Evolutionary conservation across 805 yeast species (phyloP).

Genomic region (Ogataea pini): DNA sequence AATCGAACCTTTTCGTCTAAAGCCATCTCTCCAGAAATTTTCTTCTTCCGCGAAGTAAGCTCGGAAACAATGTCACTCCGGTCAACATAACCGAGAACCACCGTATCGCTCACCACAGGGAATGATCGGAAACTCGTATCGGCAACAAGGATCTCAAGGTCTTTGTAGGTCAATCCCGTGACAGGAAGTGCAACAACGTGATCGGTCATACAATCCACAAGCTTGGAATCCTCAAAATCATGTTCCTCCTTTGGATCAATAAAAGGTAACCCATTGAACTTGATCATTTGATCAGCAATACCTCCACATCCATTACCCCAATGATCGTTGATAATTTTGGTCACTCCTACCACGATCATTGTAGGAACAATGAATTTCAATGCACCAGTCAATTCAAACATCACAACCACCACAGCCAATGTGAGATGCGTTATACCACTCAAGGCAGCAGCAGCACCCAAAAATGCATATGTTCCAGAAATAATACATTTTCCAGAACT

Average conservation of each 20-base stretch:
- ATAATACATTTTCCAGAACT: conserved; percentile 61
- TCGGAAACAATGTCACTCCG: conserved; percentile 42
- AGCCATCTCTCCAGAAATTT: conserved; percentile 1
- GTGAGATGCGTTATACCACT: conserved; percentile 94
- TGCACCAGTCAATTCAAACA: conserved; percentile 97
- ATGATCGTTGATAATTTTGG: conserved; percentile 73
- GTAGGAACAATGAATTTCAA: conserved; percentile 88
- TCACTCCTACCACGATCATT: conserved; percentile 91
- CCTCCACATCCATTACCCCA: conserved; percentile 76
- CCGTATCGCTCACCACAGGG: conserved; percentile 50
- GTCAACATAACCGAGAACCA: conserved; percentile 47
- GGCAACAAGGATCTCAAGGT: conserved; percentile 36
- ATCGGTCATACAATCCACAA: conserved; percentile 64
- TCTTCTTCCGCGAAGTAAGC: conserved; percentile 27
- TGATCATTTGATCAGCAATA: conserved; percentile 93
- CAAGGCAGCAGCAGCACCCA: conserved; percentile 95
- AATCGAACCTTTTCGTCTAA: conserved; percentile 16
- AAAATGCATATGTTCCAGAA: conserved; percentile 92
- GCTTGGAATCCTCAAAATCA: conserved; percentile 48
- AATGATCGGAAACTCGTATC: conserved; percentile 46
- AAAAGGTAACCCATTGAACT: conserved; percentile 83
- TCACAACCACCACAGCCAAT: conserved; percentile 88
- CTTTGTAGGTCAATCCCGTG: conserved; percentile 35
- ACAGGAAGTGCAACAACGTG: conserved; percentile 41
- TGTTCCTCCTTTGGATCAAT: conserved; percentile 73